Evolutionary conservation across 2,329 filamentous ascomycete genomes (phyloP), one percentile per base, ranked within the genome.

Genomic region (Venturia effusa): DNA sequence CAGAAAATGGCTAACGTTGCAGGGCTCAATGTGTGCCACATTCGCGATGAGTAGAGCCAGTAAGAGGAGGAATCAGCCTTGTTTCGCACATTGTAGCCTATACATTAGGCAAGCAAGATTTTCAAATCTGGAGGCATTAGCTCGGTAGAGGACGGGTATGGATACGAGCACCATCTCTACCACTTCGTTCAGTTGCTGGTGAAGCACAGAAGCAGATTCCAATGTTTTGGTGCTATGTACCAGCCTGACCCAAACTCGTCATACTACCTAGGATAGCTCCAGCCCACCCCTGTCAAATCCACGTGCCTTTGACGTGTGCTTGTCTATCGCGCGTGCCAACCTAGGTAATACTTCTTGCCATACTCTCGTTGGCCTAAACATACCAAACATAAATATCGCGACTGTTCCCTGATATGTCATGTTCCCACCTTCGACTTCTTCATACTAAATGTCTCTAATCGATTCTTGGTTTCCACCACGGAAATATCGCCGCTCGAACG

Each of bases 361-460:
- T n/a, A n/a, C n/a, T n/a, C n/a, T n/a, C n/a, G n/a, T n/a, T n/a
- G n/a, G n/a, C 22, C 2, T 45, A 19, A 3, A n/a, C 27, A 59
- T 4, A 40, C n/a, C 55, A 34, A 60, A 60, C 30, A 40, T 41
- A 39, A 41, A 41, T 60, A 39, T 13, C 5, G 10, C 34, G 10
- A 22, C 32, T 24, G 13, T 13, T 30, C 59, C 15, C n/a, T 22
- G 2, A 10, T 13, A 37, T n/a, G 43, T 4, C 22, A 60, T 27
- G 37, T 43, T 19, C 40, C 5, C 10, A 19, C 27, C 59, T 8
- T 15, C 11, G 6, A 17, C 19, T 27, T n/a, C 17, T 22, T 8
- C n/a, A 43, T 13, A n/a, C n/a, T n/a, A n/a, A 17, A 60, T 60
- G 59, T 41, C 59, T 4, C 30, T 60, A 13, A 60, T 60, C 59